Base-by-base conservation (phyloP, 306 rosid genomes). In the Coriaria nepalensis region DNA sequence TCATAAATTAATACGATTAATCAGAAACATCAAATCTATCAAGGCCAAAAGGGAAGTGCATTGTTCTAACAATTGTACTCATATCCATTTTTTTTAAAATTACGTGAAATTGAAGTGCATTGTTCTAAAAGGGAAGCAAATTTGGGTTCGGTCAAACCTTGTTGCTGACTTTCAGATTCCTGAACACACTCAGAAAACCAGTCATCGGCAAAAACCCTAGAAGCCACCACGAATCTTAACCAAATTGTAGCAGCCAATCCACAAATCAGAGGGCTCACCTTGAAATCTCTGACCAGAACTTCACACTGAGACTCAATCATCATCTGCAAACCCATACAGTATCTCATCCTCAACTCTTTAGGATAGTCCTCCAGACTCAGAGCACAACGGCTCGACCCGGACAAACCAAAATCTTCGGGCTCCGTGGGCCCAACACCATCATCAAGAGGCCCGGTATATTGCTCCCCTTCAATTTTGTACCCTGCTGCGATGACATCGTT, bases 221-320 rank as follows among this genome's bases (percentile, higher is more conserved):
- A 76, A 39, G 12, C 39, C 35, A 83, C 78, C 52, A 87, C 76
- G 54, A 78, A 74, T 52, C 94, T 74, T 71, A 83, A 59, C 96
- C 95, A 88, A 54, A 83, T 68, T 6, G 81, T 78, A 34, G 76
- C 93, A 44, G 79, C 71, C 68, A 81, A 63, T 9, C 95, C 95
- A 68, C 96, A 88, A 32, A 88, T 68, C 56, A 81, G 33, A 39
- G 94, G 96, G 37, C 59, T 80, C 37, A 71, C 95, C 59, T 80
- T 76, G 63, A 81, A 83, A 62, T 81, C 83, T 53, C 76, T 72
- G 39, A 78, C 86, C 72, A 88, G 43, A 10, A 72, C 83, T 64
- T 83, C 93, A 5, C 95, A 83, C 13, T 83, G 96, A 67, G 76
- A 68, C 72, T 83, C 72, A 51, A 88, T 55, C 83, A 88, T 81